Conservation (phyloP, 2,329 filamentous ascomycete genomes). For the Talaromyces albobiverticillius region DNA sequence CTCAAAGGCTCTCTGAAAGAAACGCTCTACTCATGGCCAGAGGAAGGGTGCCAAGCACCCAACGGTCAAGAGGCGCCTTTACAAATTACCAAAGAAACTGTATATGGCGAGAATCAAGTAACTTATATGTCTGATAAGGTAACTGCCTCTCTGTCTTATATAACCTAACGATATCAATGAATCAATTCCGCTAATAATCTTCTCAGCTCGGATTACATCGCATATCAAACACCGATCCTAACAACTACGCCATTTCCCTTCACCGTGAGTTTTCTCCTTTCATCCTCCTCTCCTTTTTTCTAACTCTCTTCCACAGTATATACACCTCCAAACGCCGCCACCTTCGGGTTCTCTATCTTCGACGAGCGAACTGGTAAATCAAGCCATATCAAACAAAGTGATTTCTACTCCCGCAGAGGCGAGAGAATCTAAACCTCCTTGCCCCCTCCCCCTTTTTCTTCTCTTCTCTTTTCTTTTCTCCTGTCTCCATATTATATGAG, state of each 20-base stretch:
- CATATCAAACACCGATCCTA: slow-evolving; percentile 69
- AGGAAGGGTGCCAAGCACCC: slow-evolving; percentile 38
- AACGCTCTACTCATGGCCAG: slow-evolving; percentile 74
- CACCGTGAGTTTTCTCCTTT: slow-evolving; percentile 56
- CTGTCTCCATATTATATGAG: background rate
- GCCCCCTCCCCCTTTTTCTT: background rate
- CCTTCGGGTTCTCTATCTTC: slow-evolving; percentile 77
- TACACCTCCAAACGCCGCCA: slow-evolving; percentile 84
- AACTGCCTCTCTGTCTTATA: slow-evolving; percentile 15
- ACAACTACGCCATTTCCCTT: slow-evolving; percentile 76
- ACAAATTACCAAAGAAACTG: slow-evolving; percentile 63
- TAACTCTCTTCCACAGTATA: slow-evolving; percentile 56
- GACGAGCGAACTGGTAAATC: slow-evolving; percentile 71
- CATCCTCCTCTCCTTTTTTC: background rate
- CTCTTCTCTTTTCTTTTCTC: background rate
- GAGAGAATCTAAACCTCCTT: slow-evolving; percentile 24
- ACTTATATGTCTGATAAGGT: slow-evolving; percentile 83
- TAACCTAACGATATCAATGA: background rate
- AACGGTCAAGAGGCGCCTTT: slow-evolving; percentile 54
- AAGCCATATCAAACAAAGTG: slow-evolving; percentile 67
- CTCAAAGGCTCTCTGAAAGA: slow-evolving; percentile 76
- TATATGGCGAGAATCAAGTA: slow-evolving; percentile 65
- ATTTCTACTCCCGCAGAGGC: slow-evolving; percentile 66
- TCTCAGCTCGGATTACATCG: slow-evolving; percentile 74
- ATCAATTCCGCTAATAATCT: background rate